A percentile compares a stretch with the other conserved stretches of the same genome.
phyloP scores from a whole-genome alignment of 225 moss, liverwort and hornwort genomes.

The Bryum argenteum region DNA sequence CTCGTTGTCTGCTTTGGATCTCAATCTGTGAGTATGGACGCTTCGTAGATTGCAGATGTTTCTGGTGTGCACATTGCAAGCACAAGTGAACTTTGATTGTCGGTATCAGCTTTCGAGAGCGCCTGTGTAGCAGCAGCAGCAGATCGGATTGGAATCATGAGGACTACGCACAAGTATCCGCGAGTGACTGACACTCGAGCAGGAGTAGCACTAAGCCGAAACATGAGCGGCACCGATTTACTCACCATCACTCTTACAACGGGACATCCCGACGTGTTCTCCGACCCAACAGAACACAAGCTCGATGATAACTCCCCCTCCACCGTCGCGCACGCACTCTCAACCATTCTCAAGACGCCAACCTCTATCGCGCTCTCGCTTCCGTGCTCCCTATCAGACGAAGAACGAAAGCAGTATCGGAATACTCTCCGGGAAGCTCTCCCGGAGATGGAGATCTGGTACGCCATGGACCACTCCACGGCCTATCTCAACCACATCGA shows the following conservation, averaged over 20 bases:
- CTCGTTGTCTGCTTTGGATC: no score
- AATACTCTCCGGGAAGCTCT: not conserved
- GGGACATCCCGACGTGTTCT: not conserved
- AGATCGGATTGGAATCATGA: not conserved
- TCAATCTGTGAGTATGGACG: no score
- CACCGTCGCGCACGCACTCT: not conserved
- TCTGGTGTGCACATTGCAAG: not conserved
- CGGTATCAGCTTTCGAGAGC: not conserved
- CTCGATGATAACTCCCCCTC: not conserved
- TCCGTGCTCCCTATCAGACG: not conserved
- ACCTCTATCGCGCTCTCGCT: not conserved
- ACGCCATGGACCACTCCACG: conserved; percentile 3
- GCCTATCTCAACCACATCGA: conserved; percentile 7
- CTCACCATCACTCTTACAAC: not conserved
- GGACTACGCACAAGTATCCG: not conserved
- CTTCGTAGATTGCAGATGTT: not conserved
- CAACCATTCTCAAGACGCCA: not conserved
- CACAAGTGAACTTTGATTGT: not conserved
- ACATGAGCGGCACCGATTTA: not conserved
- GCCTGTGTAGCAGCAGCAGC: not conserved
- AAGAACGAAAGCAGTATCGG: not conserved
- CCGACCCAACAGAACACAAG: not conserved
- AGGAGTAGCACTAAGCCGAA: not conserved
- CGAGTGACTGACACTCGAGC: not conserved
- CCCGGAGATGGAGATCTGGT: conserved; percentile 2